Conservation (phyloP, 2,329 filamentous ascomycete species). For the Monosporascus sp. region DNA sequence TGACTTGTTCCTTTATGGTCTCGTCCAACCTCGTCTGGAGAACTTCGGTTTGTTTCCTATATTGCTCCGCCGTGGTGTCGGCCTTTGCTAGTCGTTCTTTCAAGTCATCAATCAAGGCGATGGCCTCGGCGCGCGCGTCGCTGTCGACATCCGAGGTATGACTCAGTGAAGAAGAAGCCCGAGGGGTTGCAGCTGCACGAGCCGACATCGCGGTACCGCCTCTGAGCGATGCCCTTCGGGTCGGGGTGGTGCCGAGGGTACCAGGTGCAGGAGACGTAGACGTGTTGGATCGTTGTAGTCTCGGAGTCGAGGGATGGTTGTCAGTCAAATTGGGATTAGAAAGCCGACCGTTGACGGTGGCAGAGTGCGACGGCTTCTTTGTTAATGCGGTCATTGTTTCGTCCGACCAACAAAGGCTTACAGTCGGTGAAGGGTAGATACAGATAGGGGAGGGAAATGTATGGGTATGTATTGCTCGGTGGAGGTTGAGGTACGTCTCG, state of each 20-base stretch:
- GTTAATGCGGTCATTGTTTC: neutral
- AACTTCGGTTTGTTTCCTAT: constrained; percentile 77
- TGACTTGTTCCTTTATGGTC: constrained; percentile 72
- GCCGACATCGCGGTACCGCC: constrained; percentile 64
- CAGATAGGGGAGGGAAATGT: too few relatives aligned
- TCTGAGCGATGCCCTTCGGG: constrained; percentile 61
- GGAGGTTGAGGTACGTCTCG: too few relatives aligned
- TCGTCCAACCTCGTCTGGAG: constrained; percentile 85
- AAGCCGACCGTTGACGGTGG: neutral
- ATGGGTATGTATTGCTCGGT: too few relatives aligned
- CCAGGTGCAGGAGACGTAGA: constrained; percentile 36
- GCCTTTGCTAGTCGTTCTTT: constrained; percentile 77
- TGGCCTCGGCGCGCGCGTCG: constrained; percentile 72
- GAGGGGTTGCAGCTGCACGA: constrained; percentile 61
- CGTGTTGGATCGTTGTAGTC: constrained; percentile 14
- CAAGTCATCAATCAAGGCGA: constrained; percentile 75
- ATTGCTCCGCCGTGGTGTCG: constrained; percentile 71
- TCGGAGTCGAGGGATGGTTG: neutral
- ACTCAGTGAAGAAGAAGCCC: constrained; percentile 44
- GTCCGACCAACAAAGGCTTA: neutral
- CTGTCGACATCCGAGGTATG: constrained; percentile 52
- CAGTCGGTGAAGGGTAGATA: too few relatives aligned
- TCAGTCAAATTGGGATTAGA: neutral
- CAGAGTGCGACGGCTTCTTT: neutral
- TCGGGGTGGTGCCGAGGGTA: constrained; percentile 30